phyloP scores from a whole-genome alignment of 2,329 filamentous ascomycete genomes.

The Aspergillus costaricaensis region DNA sequence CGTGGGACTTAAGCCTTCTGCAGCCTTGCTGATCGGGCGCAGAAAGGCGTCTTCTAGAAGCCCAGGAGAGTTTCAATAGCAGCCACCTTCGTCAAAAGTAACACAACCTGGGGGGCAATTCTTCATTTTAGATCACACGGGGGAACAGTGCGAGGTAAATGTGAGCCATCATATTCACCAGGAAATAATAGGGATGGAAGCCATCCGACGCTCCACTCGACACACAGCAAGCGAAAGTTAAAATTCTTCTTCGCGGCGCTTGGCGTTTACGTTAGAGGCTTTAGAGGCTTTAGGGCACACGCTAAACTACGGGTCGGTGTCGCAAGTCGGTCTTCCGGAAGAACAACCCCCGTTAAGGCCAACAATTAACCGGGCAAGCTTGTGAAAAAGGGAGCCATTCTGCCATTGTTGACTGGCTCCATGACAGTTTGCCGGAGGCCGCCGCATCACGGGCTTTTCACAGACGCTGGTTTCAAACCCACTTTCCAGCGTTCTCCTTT shows the following conservation, averaged over 20 bases:
- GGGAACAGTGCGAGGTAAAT: background rate
- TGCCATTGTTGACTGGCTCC: too few relatives aligned
- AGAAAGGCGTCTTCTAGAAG: background rate
- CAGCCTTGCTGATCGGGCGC: background rate
- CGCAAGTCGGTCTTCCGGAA: background rate
- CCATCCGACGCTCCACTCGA: conserved; percentile 1
- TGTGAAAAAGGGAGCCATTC: background rate
- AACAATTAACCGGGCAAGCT: background rate
- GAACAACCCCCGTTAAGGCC: background rate
- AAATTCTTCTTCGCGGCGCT: background rate
- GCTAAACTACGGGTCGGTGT: background rate
- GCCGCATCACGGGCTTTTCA: too few relatives aligned
- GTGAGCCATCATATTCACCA: background rate
- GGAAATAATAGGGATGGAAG: background rate
- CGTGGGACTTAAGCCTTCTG: background rate
- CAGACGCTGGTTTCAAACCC: too few relatives aligned
- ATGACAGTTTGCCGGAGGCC: too few relatives aligned
- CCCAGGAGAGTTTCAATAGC: background rate
- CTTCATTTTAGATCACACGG: background rate
- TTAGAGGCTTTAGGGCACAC: conserved; percentile 2
- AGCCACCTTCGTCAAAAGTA: background rate
- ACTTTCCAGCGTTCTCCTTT: background rate
- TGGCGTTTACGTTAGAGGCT: background rate
- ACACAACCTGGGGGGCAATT: background rate
- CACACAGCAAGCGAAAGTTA: conserved; percentile 4